Conservation (phyloP, 352 stramenopile species). For the Globisporangium orthogonon region DNA sequence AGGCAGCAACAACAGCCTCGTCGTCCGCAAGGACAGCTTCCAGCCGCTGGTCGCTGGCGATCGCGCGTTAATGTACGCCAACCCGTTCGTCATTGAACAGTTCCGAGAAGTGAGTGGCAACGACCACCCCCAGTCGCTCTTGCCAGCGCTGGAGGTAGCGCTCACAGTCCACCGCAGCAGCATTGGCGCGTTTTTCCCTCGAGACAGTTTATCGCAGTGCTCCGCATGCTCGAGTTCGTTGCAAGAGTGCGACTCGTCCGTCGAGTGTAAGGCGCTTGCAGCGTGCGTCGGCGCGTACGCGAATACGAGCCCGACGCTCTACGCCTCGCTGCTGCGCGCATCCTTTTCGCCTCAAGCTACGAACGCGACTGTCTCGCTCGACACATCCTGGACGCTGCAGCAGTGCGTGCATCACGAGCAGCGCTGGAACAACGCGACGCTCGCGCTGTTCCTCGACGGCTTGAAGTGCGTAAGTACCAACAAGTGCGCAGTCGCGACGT, state of each 20-base stretch:
- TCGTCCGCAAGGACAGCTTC: constrained; percentile 1
- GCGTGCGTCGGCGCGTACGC: constrained; percentile 3
- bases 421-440: constrained; percentile 1
- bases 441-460: constrained; percentile 8
- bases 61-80: neutral
- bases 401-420: neutral
- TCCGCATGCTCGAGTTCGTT: neutral
- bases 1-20: neutral
- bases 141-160: neutral
- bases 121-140: neutral
- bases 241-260: neutral
- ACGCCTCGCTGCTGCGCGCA: constrained; percentile 1
- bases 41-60: neutral
- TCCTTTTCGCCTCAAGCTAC: neutral
- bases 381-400: constrained; percentile 4
- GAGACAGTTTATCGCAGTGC: neutral
- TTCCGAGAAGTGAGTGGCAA: neutral
- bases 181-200: constrained; percentile 7
- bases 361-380: neutral
- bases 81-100: constrained; percentile 2
- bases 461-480: constrained; percentile 1
- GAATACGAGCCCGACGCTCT: constrained; percentile 1
- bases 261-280: constrained; percentile 10
- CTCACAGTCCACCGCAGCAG: neutral
- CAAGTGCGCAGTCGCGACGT: constrained; percentile 1